A percentile compares a stretch with the other conserved stretches of the same genome.
phyloP scores from a whole-genome alignment of 73 alveolate species.

The Tetrahymena borealis region DNA sequence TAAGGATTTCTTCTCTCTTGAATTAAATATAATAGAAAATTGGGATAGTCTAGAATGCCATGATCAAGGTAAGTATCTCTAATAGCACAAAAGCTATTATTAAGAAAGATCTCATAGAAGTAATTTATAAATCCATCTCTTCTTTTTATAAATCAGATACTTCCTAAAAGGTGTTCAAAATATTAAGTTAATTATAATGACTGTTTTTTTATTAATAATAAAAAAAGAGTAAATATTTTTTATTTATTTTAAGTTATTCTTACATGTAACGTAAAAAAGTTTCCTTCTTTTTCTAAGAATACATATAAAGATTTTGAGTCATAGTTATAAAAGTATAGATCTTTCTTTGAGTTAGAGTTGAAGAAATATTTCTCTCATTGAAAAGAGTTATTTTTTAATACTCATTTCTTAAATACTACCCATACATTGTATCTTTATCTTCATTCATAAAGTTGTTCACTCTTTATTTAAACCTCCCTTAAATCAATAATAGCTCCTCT shows the following conservation, averaged over 20 bases:
- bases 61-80: neutral
- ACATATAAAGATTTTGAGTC: neutral
- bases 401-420: neutral
- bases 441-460: neutral
- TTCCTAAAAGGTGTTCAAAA: neutral
- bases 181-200: neutral
- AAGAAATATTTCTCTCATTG: neutral
- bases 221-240: no score
- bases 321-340: neutral
- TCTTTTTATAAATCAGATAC: neutral
- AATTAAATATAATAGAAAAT: neutral
- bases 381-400: neutral
- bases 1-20: neutral
- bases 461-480: neutral
- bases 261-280: neutral
- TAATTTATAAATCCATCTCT: neutral
- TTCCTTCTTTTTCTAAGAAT: neutral
- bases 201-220: neutral
- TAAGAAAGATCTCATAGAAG: neutral
- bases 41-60: neutral
- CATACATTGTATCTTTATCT: neutral
- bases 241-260: no score
- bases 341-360: neutral
- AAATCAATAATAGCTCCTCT: neutral
- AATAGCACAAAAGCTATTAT: neutral